Conservation (phyloP, 2,329 filamentous ascomycete species). For the Cladosporium sp. region DNA sequence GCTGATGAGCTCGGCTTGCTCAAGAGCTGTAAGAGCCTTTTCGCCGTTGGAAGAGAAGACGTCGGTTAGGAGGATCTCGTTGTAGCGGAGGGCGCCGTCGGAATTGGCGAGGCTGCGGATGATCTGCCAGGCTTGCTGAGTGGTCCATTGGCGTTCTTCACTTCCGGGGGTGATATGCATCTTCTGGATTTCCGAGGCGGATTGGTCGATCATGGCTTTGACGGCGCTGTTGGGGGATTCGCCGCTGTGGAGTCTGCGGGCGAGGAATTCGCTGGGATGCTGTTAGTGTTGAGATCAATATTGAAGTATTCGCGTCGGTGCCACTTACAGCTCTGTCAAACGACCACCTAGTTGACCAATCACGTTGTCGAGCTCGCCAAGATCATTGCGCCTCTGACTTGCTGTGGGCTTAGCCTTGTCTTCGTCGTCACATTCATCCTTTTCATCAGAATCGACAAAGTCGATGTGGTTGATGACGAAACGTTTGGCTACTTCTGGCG, state of each 20-base stretch:
- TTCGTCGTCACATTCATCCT: constrained; percentile 30
- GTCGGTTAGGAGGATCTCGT: constrained; percentile 74
- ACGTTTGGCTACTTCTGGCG: constrained; percentile 75
- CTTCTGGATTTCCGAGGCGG: constrained; percentile 84
- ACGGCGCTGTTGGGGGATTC: constrained; percentile 79
- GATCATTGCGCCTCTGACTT: constrained; percentile 49
- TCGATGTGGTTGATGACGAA: constrained; percentile 84
- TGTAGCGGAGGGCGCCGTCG: constrained; percentile 70
- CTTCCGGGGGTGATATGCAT: constrained; percentile 73
- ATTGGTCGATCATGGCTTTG: constrained; percentile 82
- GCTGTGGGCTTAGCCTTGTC: constrained; percentile 42
- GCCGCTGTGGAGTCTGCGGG: constrained; percentile 81
- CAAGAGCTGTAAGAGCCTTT: constrained; percentile 70
- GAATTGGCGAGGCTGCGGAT: constrained; percentile 72
- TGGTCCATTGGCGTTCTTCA: constrained; percentile 65
- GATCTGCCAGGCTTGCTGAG: constrained; percentile 85
- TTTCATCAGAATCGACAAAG: constrained; percentile 23
- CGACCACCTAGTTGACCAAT: constrained; percentile 82
- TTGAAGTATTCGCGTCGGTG: not conserved
- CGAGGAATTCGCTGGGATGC: constrained; percentile 64
- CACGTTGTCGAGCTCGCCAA: constrained; percentile 72
- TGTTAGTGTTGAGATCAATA: not conserved
- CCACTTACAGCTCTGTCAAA: constrained; percentile 69
- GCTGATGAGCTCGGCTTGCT: constrained; percentile 80
- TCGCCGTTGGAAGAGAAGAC: constrained; percentile 72